These are phyloP conservation scores for Aquilaria agallochum DNA, from an alignment of 441 rosid genomes.

Conservation along the genomic window DNA sequence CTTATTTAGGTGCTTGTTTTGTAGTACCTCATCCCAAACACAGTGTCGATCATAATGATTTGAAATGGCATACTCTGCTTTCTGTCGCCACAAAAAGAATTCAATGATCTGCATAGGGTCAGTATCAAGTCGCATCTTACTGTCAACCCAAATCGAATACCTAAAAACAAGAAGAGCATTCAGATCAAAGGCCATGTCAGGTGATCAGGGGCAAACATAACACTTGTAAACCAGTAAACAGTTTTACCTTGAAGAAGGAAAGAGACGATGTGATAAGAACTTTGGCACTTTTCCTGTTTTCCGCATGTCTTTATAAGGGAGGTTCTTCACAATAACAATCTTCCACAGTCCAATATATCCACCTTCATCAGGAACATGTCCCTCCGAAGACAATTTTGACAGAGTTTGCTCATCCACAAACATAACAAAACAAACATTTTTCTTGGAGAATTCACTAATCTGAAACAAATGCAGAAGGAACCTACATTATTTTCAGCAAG, in stretches of 20 bases:
- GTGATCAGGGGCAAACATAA: conserved; percentile 8
- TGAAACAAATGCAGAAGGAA: conserved; percentile 34
- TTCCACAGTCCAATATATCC: conserved; percentile 66
- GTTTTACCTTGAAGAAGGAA: conserved; percentile 83
- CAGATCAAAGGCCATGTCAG: conserved; percentile 6
- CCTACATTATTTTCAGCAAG: conserved; percentile 7
- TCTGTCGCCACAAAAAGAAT: conserved; percentile 76
- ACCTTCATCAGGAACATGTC: conserved; percentile 49
- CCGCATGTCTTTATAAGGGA: conserved; percentile 58
- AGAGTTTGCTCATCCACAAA: conserved; percentile 63
- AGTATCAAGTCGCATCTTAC: conserved; percentile 80
- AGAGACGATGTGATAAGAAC: conserved; percentile 82
- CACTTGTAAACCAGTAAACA: conserved; percentile 22
- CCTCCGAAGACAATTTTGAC: conserved; percentile 48
- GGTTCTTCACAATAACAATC: conserved; percentile 47
- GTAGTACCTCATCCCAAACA: conserved; percentile 94
- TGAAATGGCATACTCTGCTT: conserved; percentile 90
- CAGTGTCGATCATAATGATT: conserved; percentile 94
- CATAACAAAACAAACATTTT: conserved; percentile 64
- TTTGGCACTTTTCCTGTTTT: conserved; percentile 75
- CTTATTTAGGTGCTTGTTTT: conserved; percentile 74
- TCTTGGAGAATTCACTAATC: conserved; percentile 64
- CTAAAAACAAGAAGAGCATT: conserved; percentile 29
- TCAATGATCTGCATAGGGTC: conserved; percentile 84
- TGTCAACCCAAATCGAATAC: conserved; percentile 92